phyloP scores from a whole-genome alignment of 176 grass and related monocot genomes.

The Zizania latifolia region DNA sequence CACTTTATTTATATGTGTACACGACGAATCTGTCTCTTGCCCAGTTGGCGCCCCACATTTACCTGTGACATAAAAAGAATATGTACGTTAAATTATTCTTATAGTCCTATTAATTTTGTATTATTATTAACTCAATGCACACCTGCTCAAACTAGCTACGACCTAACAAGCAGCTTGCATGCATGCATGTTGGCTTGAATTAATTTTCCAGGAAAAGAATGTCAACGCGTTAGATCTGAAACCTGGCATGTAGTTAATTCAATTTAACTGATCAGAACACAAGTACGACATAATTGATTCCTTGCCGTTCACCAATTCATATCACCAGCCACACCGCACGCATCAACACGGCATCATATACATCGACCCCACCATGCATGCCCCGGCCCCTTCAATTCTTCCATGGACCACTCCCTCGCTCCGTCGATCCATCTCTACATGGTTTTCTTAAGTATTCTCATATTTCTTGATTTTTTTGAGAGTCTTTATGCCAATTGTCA shows the following conservation, averaged over 20 bases:
- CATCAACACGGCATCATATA: not conserved
- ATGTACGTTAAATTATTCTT: too few species aligned
- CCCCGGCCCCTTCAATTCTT: not conserved
- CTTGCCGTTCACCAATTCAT: not conserved
- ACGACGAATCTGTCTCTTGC: too few species aligned
- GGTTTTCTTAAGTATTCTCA: too few species aligned
- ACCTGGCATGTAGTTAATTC: not conserved
- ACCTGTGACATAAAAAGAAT: too few species aligned
- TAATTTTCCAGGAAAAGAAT: not conserved
- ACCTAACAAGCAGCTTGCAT: too few species aligned
- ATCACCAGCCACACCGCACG: not conserved
- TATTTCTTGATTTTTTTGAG: too few species aligned
- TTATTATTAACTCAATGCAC: not conserved
- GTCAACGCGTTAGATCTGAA: not conserved
- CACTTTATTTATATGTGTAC: too few species aligned
- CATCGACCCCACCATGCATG: not conserved
- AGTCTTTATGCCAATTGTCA: too few species aligned
- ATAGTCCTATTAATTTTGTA: too few species aligned
- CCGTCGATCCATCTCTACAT: too few species aligned
- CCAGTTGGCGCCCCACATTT: too few species aligned
- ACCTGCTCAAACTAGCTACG: not conserved
- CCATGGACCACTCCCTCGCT: not conserved
- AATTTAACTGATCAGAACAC: not conserved
- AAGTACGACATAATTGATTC: not conserved
- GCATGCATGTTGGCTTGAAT: not conserved